Evolutionary conservation across 1,284 basidiomycete genomes (phyloP).

Genomic region (Mrakiaceae sp.): DNA sequence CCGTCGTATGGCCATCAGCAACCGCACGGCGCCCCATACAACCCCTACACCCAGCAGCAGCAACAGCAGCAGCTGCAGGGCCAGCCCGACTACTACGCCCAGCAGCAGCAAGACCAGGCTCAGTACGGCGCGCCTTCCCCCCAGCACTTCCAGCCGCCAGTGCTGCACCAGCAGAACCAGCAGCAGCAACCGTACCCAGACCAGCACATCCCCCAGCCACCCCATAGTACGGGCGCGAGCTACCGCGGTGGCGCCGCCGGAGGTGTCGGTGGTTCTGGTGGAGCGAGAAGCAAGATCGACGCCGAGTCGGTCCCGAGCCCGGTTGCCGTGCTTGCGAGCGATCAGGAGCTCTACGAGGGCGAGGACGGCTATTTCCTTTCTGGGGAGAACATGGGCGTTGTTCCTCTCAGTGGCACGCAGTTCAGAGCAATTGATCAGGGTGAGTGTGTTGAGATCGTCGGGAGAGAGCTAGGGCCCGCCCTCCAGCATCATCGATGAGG

Average conservation of each 20-base stretch:
- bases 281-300: slow-evolving; percentile 73
- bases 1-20: slow-evolving; percentile 12
- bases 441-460: slow-evolving; percentile 48
- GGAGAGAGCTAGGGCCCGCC: slow-evolving; percentile 69
- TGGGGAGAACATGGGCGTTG: slow-evolving; percentile 55
- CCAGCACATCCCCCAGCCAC: slow-evolving; percentile 56
- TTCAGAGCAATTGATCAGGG: slow-evolving; percentile 52
- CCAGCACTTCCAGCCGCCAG: not conserved
- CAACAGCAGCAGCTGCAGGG: slow-evolving; percentile 21
- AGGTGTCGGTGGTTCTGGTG: slow-evolving; percentile 24
- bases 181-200: slow-evolving; percentile 22
- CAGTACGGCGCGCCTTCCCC: not conserved
- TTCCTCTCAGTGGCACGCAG: slow-evolving; percentile 77
- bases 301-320: slow-evolving; percentile 85
- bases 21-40: slow-evolving; percentile 16
- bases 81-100: slow-evolving; percentile 14
- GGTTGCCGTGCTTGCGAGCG: slow-evolving; percentile 67
- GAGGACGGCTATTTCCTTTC: slow-evolving; percentile 51
- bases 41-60: slow-evolving; percentile 19
- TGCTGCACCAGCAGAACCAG: slow-evolving; percentile 4
- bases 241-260: slow-evolving; percentile 29
- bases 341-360: slow-evolving; percentile 71
- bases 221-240: slow-evolving; percentile 62
- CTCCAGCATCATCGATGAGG: no score
- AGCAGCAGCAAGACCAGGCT: slow-evolving; percentile 18